Base-by-base conservation (phyloP, 768 basidiomycete genomes). In the Filobasidium wieringae region DNA sequence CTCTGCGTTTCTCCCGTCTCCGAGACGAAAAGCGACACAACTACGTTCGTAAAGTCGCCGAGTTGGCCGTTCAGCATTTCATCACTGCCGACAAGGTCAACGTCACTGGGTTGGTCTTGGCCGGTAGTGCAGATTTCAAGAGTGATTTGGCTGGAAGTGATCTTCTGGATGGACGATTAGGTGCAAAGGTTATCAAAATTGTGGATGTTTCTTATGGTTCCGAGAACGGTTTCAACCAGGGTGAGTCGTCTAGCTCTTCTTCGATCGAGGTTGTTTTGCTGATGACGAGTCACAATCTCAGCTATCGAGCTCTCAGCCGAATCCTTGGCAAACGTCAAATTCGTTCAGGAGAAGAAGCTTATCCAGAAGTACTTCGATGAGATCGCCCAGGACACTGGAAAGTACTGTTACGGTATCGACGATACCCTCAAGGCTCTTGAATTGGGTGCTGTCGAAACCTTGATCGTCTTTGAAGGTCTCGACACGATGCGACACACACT, bases 11-110 rank as follows among this genome's bases (percentile, higher is more conserved):
- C 83, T 88, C 93, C 37, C 93, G 95, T 79, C 82, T 99, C 51
- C 87, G 95, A 70, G 95, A 96, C 74, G 95, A 99, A 78, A 95
- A 95, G 75, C 84, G 95, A 47, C 92, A 97, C 84, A 99, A 97
- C 77, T 99, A 99, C 74, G 93, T 99, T 52, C 87, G 95, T 68
- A 99, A 99, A 76, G 95, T 99, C 58, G 91, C 92, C 52, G 95
- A 99, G 76, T 80, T 81, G 59, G 91, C 95, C 6, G 95, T 97
- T 27, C 92, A 96, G 75, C 90, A 96, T 76, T 99, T 88, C 72
- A 95, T 99, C 74, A 88, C 90, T 57, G 85, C 83, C 74, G 95
- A 99, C 79, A 96, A 92, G 74, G 92, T 97, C 77, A 99, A 99
- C 72, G 91, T 96, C 27, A 85, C 87, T 49, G 95, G 95, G 32